phyloP scores from a whole-genome alignment of 805 yeast species.

The Saturnispora saitoi region DNA sequence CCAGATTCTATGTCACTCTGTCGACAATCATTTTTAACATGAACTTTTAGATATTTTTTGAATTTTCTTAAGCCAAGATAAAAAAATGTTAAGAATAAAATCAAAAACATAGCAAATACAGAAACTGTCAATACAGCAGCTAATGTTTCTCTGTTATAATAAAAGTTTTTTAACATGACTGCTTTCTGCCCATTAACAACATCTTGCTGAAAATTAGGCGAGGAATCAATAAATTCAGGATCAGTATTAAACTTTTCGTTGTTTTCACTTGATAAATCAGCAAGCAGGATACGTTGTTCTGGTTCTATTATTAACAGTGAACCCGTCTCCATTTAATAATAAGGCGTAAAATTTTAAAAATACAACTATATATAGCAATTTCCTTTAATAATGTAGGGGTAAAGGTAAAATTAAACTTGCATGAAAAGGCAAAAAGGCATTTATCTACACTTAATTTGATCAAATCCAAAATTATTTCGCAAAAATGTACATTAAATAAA shows the following conservation, averaged over 20 bases:
- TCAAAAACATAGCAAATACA: neutral
- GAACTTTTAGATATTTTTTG: neutral
- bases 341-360: too few species aligned
- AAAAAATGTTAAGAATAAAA: neutral
- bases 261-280: too few species aligned
- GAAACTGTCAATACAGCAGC: slow-evolving; percentile 1
- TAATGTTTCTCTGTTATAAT: neutral
- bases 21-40: neutral
- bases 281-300: too few species aligned
- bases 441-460: neutral
- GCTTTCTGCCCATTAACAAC: neutral
- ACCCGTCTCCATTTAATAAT: too few species aligned
- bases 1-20: neutral
- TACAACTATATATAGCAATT: too few species aligned
- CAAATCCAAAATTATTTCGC: neutral
- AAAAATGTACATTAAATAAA: neutral
- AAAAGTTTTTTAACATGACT: neutral
- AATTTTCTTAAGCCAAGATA: slow-evolving; percentile 4
- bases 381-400: too few species aligned
- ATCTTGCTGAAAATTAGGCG: neutral
- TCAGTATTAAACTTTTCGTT: too few species aligned
- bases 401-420: neutral
- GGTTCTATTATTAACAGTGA: too few species aligned
- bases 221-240: neutral
- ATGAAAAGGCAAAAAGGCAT: neutral